Conservation (phyloP, 768 basidiomycete species). For the Pisolithus tinctorius region DNA sequence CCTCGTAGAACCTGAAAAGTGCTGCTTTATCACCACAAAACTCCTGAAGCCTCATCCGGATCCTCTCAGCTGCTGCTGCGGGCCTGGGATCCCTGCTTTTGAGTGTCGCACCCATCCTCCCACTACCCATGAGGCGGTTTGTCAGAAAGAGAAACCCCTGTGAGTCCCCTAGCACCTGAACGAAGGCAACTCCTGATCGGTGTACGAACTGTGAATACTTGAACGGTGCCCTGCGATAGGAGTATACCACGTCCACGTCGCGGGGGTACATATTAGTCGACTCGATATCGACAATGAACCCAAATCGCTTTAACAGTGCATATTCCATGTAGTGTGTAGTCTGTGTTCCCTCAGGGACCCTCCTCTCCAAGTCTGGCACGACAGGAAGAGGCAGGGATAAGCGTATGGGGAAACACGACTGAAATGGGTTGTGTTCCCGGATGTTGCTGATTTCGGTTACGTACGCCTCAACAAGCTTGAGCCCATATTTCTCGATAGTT, state of each 20-base stretch:
- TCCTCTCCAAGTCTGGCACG: slow-evolving; percentile 57
- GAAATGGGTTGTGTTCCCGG: slow-evolving; percentile 79
- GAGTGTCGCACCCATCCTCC: slow-evolving; percentile 49
- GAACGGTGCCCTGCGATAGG: slow-evolving; percentile 75
- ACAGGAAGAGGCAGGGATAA: slow-evolving; percentile 72
- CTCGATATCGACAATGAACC: slow-evolving; percentile 82
- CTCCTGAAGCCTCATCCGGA: slow-evolving; percentile 51
- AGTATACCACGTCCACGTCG: slow-evolving; percentile 79
- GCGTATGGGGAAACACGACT: slow-evolving; percentile 79
- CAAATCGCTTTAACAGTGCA: slow-evolving; percentile 66
- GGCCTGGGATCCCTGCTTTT: slow-evolving; percentile 53
- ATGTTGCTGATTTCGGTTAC: slow-evolving; percentile 90
- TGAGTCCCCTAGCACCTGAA: slow-evolving; percentile 75
- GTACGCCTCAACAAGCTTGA: slow-evolving; percentile 90
- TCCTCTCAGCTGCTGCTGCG: slow-evolving; percentile 51
- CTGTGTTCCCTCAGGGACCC: slow-evolving; percentile 62
- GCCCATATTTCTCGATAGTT: slow-evolving; percentile 80
- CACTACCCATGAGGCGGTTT: slow-evolving; percentile 75
- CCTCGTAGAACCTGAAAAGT: slow-evolving; percentile 66
- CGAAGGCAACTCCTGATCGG: slow-evolving; percentile 81
- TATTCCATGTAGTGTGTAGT: slow-evolving; percentile 75
- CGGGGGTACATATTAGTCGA: slow-evolving; percentile 71
- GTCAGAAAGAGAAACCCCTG: slow-evolving; percentile 86
- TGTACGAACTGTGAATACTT: slow-evolving; percentile 90
- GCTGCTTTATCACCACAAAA: slow-evolving; percentile 57